A percentile compares a stretch with the other conserved stretches of the same genome.
Evolutionary conservation across 140 eudicot species (phyloP).

Genomic region (Flaveria floridana): DNA sequence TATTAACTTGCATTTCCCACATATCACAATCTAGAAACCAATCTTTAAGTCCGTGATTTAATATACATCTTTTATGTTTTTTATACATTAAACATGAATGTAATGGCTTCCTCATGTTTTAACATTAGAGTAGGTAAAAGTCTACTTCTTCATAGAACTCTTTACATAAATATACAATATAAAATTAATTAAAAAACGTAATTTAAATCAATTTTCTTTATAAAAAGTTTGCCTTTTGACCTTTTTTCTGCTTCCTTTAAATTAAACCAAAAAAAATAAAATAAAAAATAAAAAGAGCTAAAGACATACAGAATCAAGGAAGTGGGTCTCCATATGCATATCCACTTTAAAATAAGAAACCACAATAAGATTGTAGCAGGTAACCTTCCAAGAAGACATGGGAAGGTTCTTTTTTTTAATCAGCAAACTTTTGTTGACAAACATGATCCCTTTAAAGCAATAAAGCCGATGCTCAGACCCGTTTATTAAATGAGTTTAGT

Average conservation of each 20-base stretch:
- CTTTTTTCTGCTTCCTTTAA: background rate
- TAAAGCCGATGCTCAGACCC: no score
- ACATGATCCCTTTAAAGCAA: background rate
- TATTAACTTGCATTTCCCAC: background rate
- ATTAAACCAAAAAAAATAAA: background rate
- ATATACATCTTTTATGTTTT: background rate
- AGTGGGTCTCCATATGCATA: constrained; percentile 32
- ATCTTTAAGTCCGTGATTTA: background rate
- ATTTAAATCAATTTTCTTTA: background rate
- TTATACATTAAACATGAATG: constrained; percentile 17
- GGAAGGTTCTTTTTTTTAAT: constrained; percentile 17
- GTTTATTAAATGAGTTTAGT: no score
- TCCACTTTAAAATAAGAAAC: constrained; percentile 24
- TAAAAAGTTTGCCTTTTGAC: background rate
- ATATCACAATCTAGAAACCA: constrained; percentile 1
- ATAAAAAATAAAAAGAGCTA: background rate
- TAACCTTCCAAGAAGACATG: constrained; percentile 24
- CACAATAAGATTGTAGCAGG: constrained; percentile 24
- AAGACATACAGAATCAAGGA: constrained; percentile 24
- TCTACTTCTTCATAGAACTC: background rate
- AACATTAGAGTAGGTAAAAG: constrained; percentile 1
- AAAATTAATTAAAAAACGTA: background rate
- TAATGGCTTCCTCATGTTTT: constrained; percentile 10
- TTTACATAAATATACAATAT: background rate
- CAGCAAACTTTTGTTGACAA: background rate